These are phyloP conservation scores for Colletotrichum sp. DNA, from an alignment of 2,329 filamentous ascomycete genomes.

Conservation along the genomic window DNA sequence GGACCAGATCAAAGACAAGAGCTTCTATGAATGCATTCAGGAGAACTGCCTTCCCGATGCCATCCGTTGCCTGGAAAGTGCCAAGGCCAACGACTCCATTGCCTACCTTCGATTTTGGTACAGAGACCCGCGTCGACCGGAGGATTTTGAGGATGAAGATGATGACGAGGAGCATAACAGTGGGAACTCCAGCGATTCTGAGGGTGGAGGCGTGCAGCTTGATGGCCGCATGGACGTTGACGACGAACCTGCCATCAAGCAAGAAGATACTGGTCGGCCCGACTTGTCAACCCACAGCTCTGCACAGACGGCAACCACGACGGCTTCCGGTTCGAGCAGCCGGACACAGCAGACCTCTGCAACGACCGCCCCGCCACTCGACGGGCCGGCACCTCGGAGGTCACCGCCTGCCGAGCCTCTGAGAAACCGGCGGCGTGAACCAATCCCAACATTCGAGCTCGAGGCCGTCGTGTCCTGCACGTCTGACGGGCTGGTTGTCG, in stretches of 20 bases:
- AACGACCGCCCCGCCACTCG: neutral
- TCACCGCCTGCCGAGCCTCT: slow-evolving; percentile 16
- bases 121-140: slow-evolving; percentile 70
- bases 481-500: slow-evolving; percentile 85
- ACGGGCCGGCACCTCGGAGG: neutral
- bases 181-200: slow-evolving; percentile 42
- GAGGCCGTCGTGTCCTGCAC: slow-evolving; percentile 93
- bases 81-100: slow-evolving; percentile 90
- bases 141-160: slow-evolving; percentile 50
- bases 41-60: slow-evolving; percentile 79
- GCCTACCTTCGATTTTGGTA: slow-evolving; percentile 89
- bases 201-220: slow-evolving; percentile 52
- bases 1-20: slow-evolving; percentile 73
- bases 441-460: slow-evolving; percentile 65
- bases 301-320: slow-evolving; percentile 19
- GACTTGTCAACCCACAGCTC: slow-evolving; percentile 14
- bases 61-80: slow-evolving; percentile 79
- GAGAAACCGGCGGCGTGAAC: slow-evolving; percentile 28
- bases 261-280: slow-evolving; percentile 30
- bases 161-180: slow-evolving; percentile 41
- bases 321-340: slow-evolving; percentile 6
- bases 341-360: neutral
- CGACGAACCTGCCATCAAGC: slow-evolving; percentile 37
- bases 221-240: slow-evolving; percentile 47
- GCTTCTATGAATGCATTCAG: slow-evolving; percentile 88